phyloP scores from a whole-genome alignment of 208 protist genomes.

The Herpetomonas muscarum region DNA sequence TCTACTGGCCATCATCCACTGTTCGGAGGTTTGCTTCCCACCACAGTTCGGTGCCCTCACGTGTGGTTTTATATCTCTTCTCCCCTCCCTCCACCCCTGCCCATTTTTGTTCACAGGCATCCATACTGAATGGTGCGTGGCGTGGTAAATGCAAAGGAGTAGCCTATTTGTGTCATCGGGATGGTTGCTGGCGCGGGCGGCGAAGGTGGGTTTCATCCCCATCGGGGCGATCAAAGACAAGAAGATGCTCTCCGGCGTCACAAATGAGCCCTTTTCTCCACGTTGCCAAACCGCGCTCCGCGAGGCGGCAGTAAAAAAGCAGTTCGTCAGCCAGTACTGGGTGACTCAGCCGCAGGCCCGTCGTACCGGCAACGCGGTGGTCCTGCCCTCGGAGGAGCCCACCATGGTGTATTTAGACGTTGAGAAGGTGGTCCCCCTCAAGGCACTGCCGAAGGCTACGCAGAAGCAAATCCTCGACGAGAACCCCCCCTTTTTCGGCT shows the following conservation, averaged over 20 bases:
- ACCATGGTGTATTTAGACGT: slow-evolving; percentile 75
- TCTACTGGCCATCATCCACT: no score
- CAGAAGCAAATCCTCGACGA: slow-evolving; percentile 81
- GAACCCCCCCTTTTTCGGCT: slow-evolving; percentile 83
- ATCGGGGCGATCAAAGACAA: slow-evolving; percentile 14
- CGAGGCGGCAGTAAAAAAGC: slow-evolving; percentile 20
- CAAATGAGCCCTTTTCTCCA: slow-evolving; percentile 63
- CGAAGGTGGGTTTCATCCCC: slow-evolving; percentile 7
- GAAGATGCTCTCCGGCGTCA: slow-evolving; percentile 80
- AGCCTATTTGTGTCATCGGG: no score
- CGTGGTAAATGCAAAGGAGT: no score
- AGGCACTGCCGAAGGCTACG: slow-evolving; percentile 34
- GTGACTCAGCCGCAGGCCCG: slow-evolving; percentile 73
- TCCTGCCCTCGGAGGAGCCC: slow-evolving; percentile 60
- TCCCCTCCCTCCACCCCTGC: no score
- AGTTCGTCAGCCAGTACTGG: slow-evolving; percentile 73
- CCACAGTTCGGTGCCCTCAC: no score
- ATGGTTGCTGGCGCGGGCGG: slow-evolving; percentile 2
- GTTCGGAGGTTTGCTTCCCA: no score
- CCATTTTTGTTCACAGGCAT: no score
- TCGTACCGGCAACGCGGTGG: slow-evolving; percentile 63
- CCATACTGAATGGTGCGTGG: no score
- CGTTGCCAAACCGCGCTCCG: slow-evolving; percentile 48
- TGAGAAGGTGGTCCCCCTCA: slow-evolving; percentile 69
- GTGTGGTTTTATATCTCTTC: no score